Percentiles rank a stretch among this genome's conserved stretches.
These are phyloP conservation scores for Moesziomyces sp. DNA, from an alignment of 1,284 basidiomycete genomes.

Conservation along the genomic window DNA sequence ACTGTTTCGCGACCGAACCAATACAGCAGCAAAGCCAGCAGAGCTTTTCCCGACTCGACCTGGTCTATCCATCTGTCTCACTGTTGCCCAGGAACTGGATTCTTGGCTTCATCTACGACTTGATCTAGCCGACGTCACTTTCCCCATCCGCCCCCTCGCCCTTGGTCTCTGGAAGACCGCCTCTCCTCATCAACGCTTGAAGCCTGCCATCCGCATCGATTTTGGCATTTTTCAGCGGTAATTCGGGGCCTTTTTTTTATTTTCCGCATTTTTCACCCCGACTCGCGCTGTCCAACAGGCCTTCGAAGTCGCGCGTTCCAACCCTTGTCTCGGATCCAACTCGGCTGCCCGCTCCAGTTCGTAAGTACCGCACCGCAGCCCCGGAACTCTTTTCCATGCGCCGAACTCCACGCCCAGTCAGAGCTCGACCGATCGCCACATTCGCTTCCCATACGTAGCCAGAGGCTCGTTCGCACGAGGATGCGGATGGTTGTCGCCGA, in stretches of 20 bases:
- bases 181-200: neutral
- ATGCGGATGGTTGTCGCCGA: neutral
- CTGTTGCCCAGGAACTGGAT: neutral
- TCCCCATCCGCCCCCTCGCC: too few species aligned
- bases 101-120: neutral
- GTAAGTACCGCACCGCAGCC: conserved; percentile 12
- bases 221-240: neutral
- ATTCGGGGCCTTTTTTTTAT: conserved; percentile 2
- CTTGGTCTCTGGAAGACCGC: neutral
- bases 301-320: conserved; percentile 11
- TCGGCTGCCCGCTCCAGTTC: neutral
- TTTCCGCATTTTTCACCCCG: neutral
- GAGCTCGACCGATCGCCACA: conserved; percentile 1
- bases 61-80: neutral
- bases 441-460: neutral
- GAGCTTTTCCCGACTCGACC: neutral
- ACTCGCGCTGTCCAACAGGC: conserved; percentile 29
- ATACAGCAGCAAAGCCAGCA: neutral
- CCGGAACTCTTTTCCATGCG: neutral
- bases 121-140: too few species aligned
- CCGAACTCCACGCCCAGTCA: neutral
- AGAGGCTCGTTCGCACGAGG: neutral
- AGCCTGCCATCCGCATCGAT: neutral
- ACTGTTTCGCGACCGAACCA: neutral
- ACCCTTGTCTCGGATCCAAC: conserved; percentile 24